Base-by-base conservation (phyloP, 1,284 basidiomycete genomes). In the Phellopilus nigrolimitatus region DNA sequence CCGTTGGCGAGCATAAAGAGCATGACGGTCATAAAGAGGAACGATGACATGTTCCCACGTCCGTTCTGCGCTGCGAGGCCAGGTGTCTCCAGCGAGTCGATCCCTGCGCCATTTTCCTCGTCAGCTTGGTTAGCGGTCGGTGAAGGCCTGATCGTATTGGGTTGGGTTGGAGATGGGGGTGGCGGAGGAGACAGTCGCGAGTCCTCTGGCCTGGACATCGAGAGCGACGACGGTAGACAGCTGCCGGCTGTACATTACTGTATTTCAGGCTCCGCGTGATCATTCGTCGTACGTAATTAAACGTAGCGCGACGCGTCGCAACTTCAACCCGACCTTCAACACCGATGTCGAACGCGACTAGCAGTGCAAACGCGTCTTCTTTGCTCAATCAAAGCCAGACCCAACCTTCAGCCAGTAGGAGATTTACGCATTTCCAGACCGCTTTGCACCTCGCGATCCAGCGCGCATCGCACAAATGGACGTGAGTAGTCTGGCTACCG, bases 401-500 rank as follows among this genome's bases (percentile, higher is more conserved):
- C 65, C 70, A 56, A 64, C 30, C 55, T 34, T 55, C 68, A 6
- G 79, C 79, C 45, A 87, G 79, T 60, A 79, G 80, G 61, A 79
- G 87, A 28, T 89, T 84, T 83, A 78, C 75, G 0, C 80, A 85
- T 61, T 88, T 88, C 55, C 78, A 82, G 55, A 82, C 83, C 1
- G 87, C 86, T 0, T 65, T 89, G 24, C 82, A 87, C 61, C 76
- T 86, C 10, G 86, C 86, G 12, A 78, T 86, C 21, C 83, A 85
- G 59, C 73, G 83, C 17, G 76, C 84, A n/a, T 79, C 84, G 3
- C 82, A 84, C 63, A 88, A 88, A 61, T 89, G 87, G 86, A 83
- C 84, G 86, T 87, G 59, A 61, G 85, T 79, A 25, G 31, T 21
- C 22, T n/a, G n/a, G n/a, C 37, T 9, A 15, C 17, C 22, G 17